Evolutionary conservation across 148 eudicot genomes (phyloP).

Genomic region (Bassia scoparia): DNA sequence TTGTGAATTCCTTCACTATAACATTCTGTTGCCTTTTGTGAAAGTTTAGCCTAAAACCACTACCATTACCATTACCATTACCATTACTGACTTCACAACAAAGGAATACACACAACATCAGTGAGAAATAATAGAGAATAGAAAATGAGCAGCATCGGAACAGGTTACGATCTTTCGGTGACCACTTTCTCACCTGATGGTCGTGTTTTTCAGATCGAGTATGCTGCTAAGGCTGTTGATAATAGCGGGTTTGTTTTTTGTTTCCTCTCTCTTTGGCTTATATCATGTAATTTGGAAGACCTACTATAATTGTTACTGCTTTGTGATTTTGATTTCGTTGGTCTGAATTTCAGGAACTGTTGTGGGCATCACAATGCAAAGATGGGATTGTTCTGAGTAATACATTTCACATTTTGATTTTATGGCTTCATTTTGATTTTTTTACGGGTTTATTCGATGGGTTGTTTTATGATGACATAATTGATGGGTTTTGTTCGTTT

Average conservation of each 20-base stretch:
- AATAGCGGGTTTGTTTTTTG: conserved; percentile 34
- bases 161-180: conserved; percentile 45
- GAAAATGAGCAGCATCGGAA: conserved; percentile 43
- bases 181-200: conserved; percentile 47
- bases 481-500: not conserved
- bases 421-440: not conserved
- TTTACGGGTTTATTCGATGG: conserved; percentile 18
- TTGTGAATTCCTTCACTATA: not conserved
- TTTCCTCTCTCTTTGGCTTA: not conserved
- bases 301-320: not conserved
- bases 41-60: no score
- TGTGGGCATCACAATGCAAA: conserved; percentile 30
- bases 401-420: not conserved
- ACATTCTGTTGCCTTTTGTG: no score
- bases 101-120: not conserved
- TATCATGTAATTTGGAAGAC: not conserved
- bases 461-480: no score
- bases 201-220: conserved; percentile 45
- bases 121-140: not conserved
- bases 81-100: not conserved
- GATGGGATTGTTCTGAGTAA: conserved; percentile 15
- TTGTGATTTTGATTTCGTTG: not conserved
- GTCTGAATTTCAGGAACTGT: conserved; percentile 49
- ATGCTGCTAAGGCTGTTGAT: conserved; percentile 41
- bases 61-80: not conserved